phyloP scores from a whole-genome alignment of 345 rosid genomes.

The Adansonia digitata region DNA sequence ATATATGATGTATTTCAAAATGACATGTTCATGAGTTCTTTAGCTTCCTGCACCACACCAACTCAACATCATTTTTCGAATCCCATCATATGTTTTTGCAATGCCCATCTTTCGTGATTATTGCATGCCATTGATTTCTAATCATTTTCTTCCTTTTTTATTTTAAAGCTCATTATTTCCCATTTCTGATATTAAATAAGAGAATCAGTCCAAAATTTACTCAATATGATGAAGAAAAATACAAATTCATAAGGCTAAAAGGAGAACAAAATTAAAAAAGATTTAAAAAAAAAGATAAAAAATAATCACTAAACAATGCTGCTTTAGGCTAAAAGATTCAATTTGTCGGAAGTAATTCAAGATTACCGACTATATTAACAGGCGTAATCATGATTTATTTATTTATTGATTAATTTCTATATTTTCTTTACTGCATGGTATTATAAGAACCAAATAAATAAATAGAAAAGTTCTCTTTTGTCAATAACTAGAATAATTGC shows the following conservation, averaged over 20 bases:
- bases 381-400: conserved; percentile 4
- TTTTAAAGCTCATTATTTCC: not conserved
- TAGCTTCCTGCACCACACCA: conserved; percentile 50
- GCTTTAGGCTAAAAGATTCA: conserved; percentile 27
- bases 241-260: conserved; percentile 16
- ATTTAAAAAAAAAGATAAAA: not conserved
- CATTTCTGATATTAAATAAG: conserved; percentile 4
- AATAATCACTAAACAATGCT: conserved; percentile 14
- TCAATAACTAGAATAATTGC: not conserved
- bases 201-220: conserved; percentile 11
- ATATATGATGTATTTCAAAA: conserved; percentile 12
- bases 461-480: not conserved
- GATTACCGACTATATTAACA: conserved; percentile 11
- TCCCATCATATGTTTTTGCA: conserved; percentile 47
- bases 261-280: too few species aligned
- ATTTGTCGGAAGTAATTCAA: conserved; percentile 33
- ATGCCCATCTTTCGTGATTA: conserved; percentile 27
- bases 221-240: conserved; percentile 21
- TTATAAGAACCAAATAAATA: not conserved
- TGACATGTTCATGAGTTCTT: conserved; percentile 43
- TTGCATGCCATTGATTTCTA: conserved; percentile 38
- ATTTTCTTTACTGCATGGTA: not conserved
- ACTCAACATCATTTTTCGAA: conserved; percentile 46
- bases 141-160: conserved; percentile 34
- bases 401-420: too few species aligned